Evolutionary conservation across 495 filamentous ascomycete species (phyloP).

Genomic region (Podospora didyma): DNA sequence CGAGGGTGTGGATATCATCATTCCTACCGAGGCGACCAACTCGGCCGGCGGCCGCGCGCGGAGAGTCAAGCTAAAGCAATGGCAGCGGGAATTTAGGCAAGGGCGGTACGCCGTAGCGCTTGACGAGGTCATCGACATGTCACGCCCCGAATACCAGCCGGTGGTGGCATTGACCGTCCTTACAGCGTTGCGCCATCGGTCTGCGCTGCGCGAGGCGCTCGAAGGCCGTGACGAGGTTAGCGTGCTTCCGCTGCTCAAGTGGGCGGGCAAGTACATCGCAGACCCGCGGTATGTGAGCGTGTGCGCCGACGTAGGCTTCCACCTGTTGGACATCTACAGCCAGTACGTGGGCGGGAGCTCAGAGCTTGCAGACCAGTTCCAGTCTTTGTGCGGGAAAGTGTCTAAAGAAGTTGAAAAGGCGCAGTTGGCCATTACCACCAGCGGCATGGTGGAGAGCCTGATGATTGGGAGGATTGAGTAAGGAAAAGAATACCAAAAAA

Average conservation of each 20-base stretch:
- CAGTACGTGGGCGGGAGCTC: slow-evolving; percentile 70
- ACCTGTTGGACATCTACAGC: slow-evolving; percentile 82
- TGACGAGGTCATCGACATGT: slow-evolving; percentile 64
- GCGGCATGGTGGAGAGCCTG: slow-evolving; percentile 82
- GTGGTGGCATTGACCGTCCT: slow-evolving; percentile 69
- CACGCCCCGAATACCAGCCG: slow-evolving; percentile 46
- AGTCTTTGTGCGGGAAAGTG: slow-evolving; percentile 61
- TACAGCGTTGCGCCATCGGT: slow-evolving; percentile 80
- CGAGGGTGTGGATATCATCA: slow-evolving; percentile 82
- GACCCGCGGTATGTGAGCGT: slow-evolving; percentile 74
- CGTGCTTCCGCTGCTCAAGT: slow-evolving; percentile 76
- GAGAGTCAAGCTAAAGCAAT: slow-evolving; percentile 59
- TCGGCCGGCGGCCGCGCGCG: slow-evolving; percentile 45
- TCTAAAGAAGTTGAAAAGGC: slow-evolving; percentile 73
- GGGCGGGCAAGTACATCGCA: slow-evolving; percentile 72
- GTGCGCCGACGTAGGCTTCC: slow-evolving; percentile 72
- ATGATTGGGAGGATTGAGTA: slow-evolving; percentile 32
- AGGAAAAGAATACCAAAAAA: background rate
- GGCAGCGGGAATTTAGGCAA: slow-evolving; percentile 77
- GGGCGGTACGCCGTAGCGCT: slow-evolving; percentile 73
- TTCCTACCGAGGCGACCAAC: slow-evolving; percentile 34
- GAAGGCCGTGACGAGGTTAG: slow-evolving; percentile 76
- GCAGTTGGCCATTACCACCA: slow-evolving; percentile 70
- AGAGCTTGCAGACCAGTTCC: slow-evolving; percentile 65
- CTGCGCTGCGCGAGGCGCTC: slow-evolving; percentile 77